A percentile compares a stretch with the other conserved stretches of the same genome.
phyloP scores from a whole-genome alignment of 1,139 yeast species.

The Hansenula lynferdii region DNA sequence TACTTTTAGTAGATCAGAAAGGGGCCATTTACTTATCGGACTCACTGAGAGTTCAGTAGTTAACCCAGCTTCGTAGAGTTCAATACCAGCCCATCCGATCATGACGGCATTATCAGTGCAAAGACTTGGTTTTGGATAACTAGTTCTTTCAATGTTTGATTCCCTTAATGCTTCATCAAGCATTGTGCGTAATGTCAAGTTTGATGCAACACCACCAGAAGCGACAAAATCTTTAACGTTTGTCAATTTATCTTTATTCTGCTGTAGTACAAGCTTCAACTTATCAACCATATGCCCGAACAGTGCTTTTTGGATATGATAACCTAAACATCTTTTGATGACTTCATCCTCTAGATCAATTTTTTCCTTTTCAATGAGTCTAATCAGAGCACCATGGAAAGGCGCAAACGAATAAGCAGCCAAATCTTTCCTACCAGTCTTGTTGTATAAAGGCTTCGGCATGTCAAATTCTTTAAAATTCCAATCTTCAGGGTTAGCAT shows the following conservation, averaged over 20 bases:
- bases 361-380: constrained; percentile 19
- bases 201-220: constrained; percentile 95
- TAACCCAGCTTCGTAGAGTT: constrained; percentile 54
- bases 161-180: constrained; percentile 35
- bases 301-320: constrained; percentile 56
- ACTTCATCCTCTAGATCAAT: constrained; percentile 12
- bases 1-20: constrained; percentile 40
- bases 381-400: constrained; percentile 54
- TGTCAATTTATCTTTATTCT: constrained; percentile 36
- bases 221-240: constrained; percentile 60
- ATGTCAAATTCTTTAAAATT: constrained; percentile 24
- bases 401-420: constrained; percentile 75
- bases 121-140: constrained; percentile 65
- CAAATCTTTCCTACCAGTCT: constrained; percentile 37
- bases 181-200: constrained; percentile 48
- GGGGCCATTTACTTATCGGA: constrained; percentile 76
- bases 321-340: constrained; percentile 44
- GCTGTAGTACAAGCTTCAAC: constrained; percentile 44
- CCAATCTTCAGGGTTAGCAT: constrained; percentile 26
- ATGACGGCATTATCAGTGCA: constrained; percentile 96
- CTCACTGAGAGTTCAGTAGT: constrained; percentile 47
- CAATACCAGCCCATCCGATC: constrained; percentile 98
- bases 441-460: constrained; percentile 50
- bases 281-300: constrained; percentile 71
- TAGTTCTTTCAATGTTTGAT: constrained; percentile 29